Evolutionary conservation across 257 asterid species (phyloP), one percentile per base, ranked within the genome.

Genomic region (Knoxia roxburghii): DNA sequence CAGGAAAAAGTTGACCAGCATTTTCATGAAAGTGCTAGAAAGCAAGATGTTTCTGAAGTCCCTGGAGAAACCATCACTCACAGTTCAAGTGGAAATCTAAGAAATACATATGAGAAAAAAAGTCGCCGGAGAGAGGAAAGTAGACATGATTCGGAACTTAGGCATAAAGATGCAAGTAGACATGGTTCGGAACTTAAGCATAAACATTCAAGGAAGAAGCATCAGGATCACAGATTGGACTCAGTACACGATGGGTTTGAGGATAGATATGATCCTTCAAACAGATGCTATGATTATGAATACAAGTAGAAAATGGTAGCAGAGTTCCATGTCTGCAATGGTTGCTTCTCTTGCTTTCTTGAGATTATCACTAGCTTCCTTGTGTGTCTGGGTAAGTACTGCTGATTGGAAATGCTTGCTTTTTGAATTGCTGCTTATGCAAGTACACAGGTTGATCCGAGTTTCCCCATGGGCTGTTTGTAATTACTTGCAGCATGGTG

Each of bases 251-350:
- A 40, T 59, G 82, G 81, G 68, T 84, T 87, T 76, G 85, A 77
- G 61, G 98, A 91, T 77, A 78, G 96, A 83, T 87, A 89, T 71
- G 82, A 83, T 79, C 95, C 97, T 73, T 58, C 81, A 53, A 71
- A 65, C 77, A 12, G 80, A 33, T 77, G 56, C 76, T 82, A 73
- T 61, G n/a, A 37, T 58, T 66, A 56, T 20, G 75, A 77, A 53
- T 64, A 45, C 64, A 61, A 3, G 9, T 64, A 50, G 64, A 56
- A 10, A 49, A 23, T 61, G 50, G 71, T 66, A 54, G 26, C 61
- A 40, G 57, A 33, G 53, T 57, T 4, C 10, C 32, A 35, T 63
- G 68, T 10, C 37, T n/a, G 18, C 41, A 30, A 5, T 33, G 64
- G 55, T 39, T 59, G 68, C 63, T 18, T 35, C 40, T 23, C 67